Conservation (phyloP, 1,284 basidiomycete genomes). For the Moesziomyces globuligerus region DNA sequence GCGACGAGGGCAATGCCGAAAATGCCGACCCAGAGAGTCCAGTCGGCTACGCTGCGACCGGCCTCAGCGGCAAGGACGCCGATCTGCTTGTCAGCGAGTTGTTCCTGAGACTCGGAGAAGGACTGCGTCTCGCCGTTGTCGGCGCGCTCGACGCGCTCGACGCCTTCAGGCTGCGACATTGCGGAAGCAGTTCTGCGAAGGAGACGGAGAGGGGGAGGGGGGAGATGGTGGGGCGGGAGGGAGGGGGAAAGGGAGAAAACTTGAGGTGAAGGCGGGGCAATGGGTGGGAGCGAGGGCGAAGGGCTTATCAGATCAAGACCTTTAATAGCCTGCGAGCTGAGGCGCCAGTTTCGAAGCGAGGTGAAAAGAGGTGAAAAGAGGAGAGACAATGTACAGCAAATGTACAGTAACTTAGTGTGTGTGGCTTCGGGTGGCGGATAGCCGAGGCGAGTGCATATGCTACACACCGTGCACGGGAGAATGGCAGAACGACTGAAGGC, state of each 20-base stretch:
- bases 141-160: constrained; percentile 21
- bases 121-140: constrained; percentile 1
- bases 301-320: too few species aligned
- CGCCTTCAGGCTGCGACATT: constrained; percentile 34
- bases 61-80: constrained; percentile 59
- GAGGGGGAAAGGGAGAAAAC: constrained; percentile 7
- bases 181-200: not conserved
- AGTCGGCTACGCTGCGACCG: constrained; percentile 46
- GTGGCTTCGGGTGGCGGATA: too few species aligned
- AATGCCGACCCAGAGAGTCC: constrained; percentile 55
- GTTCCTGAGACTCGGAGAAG: constrained; percentile 12
- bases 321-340: too few species aligned
- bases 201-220: not conserved
- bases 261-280: constrained; percentile 1
- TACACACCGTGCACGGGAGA: too few species aligned
- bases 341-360: too few species aligned
- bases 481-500: too few species aligned
- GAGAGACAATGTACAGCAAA: too few species aligned
- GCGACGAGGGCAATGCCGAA: constrained; percentile 56
- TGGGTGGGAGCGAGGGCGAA: not conserved
- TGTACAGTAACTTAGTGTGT: too few species aligned
- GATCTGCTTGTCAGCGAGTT: constrained; percentile 42
- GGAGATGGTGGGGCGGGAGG: not conserved
- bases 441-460: too few species aligned
- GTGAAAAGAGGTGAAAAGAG: too few species aligned